Conservation (phyloP, 2,329 filamentous ascomycete species). For the Pseudomassariella vexata region DNA sequence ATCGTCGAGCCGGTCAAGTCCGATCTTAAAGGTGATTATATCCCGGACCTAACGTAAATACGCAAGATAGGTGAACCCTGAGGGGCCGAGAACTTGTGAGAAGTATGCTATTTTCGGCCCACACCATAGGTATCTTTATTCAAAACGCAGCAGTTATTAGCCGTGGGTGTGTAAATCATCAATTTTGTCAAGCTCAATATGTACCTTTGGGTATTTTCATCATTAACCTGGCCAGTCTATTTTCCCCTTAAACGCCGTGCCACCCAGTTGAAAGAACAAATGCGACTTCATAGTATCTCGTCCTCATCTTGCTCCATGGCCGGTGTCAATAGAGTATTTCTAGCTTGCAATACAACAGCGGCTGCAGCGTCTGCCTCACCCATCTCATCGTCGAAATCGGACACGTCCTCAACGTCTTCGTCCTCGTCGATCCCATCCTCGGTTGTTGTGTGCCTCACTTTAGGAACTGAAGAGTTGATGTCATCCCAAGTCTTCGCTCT, state of each 20-base stretch:
- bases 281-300: conserved; percentile 13
- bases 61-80: no score
- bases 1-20: no score
- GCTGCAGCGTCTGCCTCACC: conserved; percentile 8
- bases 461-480: conserved; percentile 39
- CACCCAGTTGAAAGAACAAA: conserved; percentile 3
- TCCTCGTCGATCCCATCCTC: conserved; percentile 12
- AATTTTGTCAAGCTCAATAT: no score
- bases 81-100: no score
- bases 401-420: conserved; percentile 10
- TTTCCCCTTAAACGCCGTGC: conserved; percentile 5
- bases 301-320: conserved; percentile 11
- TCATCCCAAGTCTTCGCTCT: conserved; percentile 53
- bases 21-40: no score
- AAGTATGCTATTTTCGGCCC: no score
- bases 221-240: no score
- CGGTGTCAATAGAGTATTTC: conserved; percentile 5
- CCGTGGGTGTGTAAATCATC: no score
- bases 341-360: conserved; percentile 2
- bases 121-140: no score
- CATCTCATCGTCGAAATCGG: conserved; percentile 19
- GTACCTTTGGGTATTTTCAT: no score
- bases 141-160: no score
- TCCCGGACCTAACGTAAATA: no score
- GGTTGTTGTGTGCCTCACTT: conserved; percentile 7